Percentiles rank a stretch among this genome's conserved stretches.
These are phyloP conservation scores for Megacollybia marginata DNA, from an alignment of 768 basidiomycete genomes.

Conservation along the genomic window DNA sequence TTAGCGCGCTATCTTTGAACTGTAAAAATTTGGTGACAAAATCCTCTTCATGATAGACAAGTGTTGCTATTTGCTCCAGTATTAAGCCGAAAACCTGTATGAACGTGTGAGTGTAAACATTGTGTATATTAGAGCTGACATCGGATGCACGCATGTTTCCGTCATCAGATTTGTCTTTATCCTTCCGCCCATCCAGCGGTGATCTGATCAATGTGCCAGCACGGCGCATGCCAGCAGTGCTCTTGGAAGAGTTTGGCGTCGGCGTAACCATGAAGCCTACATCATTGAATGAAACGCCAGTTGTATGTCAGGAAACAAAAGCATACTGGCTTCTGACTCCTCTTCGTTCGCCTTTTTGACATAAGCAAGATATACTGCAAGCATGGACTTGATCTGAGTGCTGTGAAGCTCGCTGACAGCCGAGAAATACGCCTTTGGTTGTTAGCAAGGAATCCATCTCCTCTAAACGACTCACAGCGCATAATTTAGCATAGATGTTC, in stretches of 20 bases:
- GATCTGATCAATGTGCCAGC: slow-evolving; percentile 83
- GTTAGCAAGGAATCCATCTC: slow-evolving; percentile 2
- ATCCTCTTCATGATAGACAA: slow-evolving; percentile 77
- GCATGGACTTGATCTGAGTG: slow-evolving; percentile 69
- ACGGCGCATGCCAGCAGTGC: slow-evolving; percentile 60
- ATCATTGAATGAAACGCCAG: not conserved
- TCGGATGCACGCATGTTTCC: slow-evolving; percentile 68
- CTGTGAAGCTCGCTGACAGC: slow-evolving; percentile 76
- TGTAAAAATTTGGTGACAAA: slow-evolving; percentile 92
- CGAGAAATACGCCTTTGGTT: slow-evolving; percentile 81
- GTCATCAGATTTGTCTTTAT: slow-evolving; percentile 52
- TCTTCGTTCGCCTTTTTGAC: slow-evolving; percentile 70
- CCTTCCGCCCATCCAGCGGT: slow-evolving; percentile 56
- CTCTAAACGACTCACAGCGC: slow-evolving; percentile 54
- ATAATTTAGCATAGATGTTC: slow-evolving; percentile 76
- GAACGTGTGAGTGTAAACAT: slow-evolving; percentile 1
- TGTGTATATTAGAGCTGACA: slow-evolving; percentile 26
- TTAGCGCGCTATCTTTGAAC: slow-evolving; percentile 80
- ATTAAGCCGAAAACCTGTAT: slow-evolving; percentile 66
- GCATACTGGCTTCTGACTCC: slow-evolving; percentile 62
- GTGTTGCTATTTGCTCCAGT: slow-evolving; percentile 66
- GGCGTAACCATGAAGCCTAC: slow-evolving; percentile 41
- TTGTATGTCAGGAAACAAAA: not conserved
- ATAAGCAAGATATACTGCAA: slow-evolving; percentile 47
- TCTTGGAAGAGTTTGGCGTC: slow-evolving; percentile 36